These are phyloP conservation scores for Cryphonectria radicalis DNA, from an alignment of 2,329 filamentous ascomycete genomes.

Conservation along the genomic window DNA sequence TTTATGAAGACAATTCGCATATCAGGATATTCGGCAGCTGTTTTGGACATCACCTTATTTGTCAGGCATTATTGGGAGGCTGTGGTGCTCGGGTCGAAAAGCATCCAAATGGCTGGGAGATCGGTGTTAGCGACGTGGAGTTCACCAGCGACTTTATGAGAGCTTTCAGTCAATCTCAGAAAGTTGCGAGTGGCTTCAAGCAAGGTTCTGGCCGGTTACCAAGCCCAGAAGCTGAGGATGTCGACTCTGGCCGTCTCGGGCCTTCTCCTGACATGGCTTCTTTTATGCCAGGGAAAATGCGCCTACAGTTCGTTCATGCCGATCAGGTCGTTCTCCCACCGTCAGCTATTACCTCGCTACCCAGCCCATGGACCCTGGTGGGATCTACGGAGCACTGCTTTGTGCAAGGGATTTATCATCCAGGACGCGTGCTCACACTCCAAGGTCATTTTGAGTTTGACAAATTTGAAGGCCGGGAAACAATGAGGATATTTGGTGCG, in stretches of 20 bases:
- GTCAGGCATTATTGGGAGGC: conserved; percentile 16
- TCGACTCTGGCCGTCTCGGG: not conserved
- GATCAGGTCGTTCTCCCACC: conserved; percentile 19
- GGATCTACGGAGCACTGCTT: conserved; percentile 22
- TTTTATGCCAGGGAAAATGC: not conserved
- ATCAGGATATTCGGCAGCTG: conserved; percentile 22
- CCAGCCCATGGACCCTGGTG: conserved; percentile 20
- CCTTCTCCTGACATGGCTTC: not conserved
- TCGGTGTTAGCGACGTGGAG: conserved; percentile 15
- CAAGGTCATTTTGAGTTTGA: conserved; percentile 28
- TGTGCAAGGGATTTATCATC: conserved; percentile 21
- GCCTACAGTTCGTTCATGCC: conserved; percentile 22
- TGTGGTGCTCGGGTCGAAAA: conserved; percentile 11
- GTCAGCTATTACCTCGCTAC: not conserved
- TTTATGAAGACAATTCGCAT: conserved; percentile 1
- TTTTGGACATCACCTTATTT: conserved; percentile 21
- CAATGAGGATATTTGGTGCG: conserved; percentile 24
- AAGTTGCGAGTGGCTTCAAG: no score
- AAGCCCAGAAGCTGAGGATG: conserved; percentile 17
- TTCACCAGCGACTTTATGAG: conserved; percentile 20
- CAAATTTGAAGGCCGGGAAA: conserved; percentile 20
- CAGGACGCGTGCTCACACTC: conserved; percentile 21
- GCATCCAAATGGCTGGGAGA: conserved; percentile 20
- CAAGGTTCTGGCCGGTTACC: conserved; percentile 6
- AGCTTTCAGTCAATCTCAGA: not conserved